phyloP scores from a whole-genome alignment of 495 filamentous ascomycete genomes.

The Oleoguttula mirabilis region DNA sequence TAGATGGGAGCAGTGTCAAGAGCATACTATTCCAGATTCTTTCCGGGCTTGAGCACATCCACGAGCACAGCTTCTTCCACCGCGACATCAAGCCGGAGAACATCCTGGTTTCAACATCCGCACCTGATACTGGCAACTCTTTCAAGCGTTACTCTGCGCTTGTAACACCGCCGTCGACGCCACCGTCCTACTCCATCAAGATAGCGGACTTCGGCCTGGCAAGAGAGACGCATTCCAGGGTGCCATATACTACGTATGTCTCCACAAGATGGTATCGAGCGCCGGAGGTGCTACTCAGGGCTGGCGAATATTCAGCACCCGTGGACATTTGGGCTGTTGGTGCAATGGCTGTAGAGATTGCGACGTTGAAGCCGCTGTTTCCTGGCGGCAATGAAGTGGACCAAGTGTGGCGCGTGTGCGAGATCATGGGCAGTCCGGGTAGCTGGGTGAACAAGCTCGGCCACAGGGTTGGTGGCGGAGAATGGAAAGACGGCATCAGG shows the following conservation, averaged over 20 bases:
- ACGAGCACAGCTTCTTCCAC: slow-evolving; percentile 95
- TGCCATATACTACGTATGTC: slow-evolving; percentile 96
- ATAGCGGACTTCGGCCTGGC: slow-evolving; percentile 99
- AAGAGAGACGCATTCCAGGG: slow-evolving; percentile 87
- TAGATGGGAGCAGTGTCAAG: slow-evolving; percentile 88
- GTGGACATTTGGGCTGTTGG: slow-evolving; percentile 98
- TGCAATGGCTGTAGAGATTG: slow-evolving; percentile 99
- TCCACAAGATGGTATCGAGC: slow-evolving; percentile 98
- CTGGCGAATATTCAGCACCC: slow-evolving; percentile 93
- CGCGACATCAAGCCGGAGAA: slow-evolving; percentile 99
- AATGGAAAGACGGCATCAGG: slow-evolving; percentile 90
- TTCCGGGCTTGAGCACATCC: slow-evolving; percentile 90
- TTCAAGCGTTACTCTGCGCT: slow-evolving; percentile 88
- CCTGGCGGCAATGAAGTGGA: slow-evolving; percentile 97
- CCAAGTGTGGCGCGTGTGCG: slow-evolving; percentile 97
- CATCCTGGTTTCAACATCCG: slow-evolving; percentile 90
- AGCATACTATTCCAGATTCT: slow-evolving; percentile 97
- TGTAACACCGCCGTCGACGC: slow-evolving; percentile 88
- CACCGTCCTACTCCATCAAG: slow-evolving; percentile 89
- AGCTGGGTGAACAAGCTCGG: slow-evolving; percentile 94
- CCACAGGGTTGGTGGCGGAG: slow-evolving; percentile 79
- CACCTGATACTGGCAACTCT: slow-evolving; percentile 60
- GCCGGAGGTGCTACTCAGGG: slow-evolving; percentile 86
- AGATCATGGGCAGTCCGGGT: slow-evolving; percentile 98
- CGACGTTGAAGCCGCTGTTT: slow-evolving; percentile 92